Evolutionary conservation across 2,329 filamentous ascomycete genomes (phyloP).

Genomic region (Ophiostoma novo-ulmi): DNA sequence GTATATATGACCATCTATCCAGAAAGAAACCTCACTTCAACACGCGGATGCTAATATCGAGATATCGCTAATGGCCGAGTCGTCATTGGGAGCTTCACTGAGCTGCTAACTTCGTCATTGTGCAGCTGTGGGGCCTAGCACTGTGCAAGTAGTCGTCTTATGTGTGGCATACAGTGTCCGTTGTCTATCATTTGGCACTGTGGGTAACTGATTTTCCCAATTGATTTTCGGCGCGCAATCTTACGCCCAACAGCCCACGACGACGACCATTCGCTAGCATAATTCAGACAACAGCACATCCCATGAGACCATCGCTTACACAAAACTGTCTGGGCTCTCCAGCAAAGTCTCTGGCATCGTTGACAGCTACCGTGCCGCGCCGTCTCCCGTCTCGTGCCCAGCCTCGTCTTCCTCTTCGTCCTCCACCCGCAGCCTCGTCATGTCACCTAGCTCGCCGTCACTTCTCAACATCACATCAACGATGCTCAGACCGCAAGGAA

Average conservation of each 20-base stretch:
- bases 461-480: not conserved
- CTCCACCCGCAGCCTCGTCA: not conserved
- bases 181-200: not conserved
- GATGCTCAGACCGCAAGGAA: not conserved
- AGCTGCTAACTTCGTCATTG: not conserved
- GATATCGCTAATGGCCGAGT: not conserved
- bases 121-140: conserved; percentile 5
- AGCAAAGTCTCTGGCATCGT: not conserved
- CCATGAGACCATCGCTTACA: not conserved
- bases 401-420: not conserved
- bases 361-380: not conserved
- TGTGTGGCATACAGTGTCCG: not conserved
- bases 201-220: not conserved
- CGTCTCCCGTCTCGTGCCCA: not conserved
- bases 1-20: not conserved
- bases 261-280: not conserved
- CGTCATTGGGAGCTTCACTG: not conserved
- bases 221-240: not conserved
- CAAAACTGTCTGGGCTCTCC: not conserved
- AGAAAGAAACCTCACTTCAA: not conserved
- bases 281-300: not conserved
- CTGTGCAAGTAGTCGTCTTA: conserved; percentile 6
- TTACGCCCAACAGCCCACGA: not conserved
- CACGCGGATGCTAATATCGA: not conserved
- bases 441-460: not conserved